These are phyloP conservation scores for Linaria vulgaris DNA, from an alignment of 257 asterid genomes.

Conservation along the genomic window DNA sequence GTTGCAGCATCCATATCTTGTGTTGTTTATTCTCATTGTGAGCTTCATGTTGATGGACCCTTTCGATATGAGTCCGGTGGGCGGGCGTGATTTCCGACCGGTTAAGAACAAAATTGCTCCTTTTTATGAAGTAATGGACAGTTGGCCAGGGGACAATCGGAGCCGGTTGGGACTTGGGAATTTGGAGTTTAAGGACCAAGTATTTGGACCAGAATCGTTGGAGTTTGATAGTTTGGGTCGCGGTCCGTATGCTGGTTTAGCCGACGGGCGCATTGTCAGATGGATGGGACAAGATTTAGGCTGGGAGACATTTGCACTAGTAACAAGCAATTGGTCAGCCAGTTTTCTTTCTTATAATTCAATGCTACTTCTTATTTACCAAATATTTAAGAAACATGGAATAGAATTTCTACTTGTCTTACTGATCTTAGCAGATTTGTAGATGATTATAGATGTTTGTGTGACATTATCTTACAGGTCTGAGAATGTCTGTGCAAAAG, in stretches of 20 bases:
- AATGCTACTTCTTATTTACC: no score
- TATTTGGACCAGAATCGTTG: slow-evolving; percentile 84
- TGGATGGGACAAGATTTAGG: slow-evolving; percentile 75
- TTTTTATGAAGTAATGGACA: slow-evolving; percentile 58
- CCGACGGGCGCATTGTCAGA: slow-evolving; percentile 86
- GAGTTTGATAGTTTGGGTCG: slow-evolving; percentile 71
- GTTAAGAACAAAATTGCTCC: slow-evolving; percentile 70
- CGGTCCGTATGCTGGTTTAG: slow-evolving; percentile 89
- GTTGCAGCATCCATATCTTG: slow-evolving; percentile 50
- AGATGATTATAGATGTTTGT: no score
- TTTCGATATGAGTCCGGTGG: slow-evolving; percentile 70
- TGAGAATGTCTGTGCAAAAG: slow-evolving; percentile 57
- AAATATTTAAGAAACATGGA: no score
- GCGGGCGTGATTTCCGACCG: slow-evolving; percentile 69
- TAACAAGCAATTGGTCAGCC: slow-evolving; percentile 68
- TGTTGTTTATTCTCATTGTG: slow-evolving; percentile 38
- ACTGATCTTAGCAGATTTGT: no score
- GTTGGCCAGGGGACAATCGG: slow-evolving; percentile 66
- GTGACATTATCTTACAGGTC: slow-evolving; percentile 42
- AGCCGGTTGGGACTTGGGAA: slow-evolving; percentile 67
- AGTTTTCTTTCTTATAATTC: background rate
- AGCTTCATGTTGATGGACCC: slow-evolving; percentile 69
- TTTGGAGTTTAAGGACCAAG: slow-evolving; percentile 60
- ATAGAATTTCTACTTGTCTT: no score
- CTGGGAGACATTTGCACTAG: slow-evolving; percentile 87